Base-by-base conservation (phyloP, 371 early-diverging fungal species). In the Mortierella sp. region DNA sequence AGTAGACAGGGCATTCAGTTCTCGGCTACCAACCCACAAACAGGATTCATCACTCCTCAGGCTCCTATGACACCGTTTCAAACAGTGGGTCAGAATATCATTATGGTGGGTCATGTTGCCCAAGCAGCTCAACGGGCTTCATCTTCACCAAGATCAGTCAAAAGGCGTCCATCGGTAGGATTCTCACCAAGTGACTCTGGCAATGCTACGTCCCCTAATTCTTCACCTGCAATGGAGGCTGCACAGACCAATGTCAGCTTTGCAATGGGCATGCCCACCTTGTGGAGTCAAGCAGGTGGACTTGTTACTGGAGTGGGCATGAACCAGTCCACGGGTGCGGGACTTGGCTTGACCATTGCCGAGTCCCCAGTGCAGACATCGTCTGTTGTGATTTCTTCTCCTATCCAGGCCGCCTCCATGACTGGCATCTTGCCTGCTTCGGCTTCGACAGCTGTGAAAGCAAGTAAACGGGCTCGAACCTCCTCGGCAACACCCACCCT, bases 381-480 rank as follows among this genome's bases (percentile, higher is more conserved):
- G 19, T 21, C 59, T 0, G 43, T 64, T 18, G 64, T 62, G 11
- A 60, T 72, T 25, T 60, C 68, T 2, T 72, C 77, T n/a, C 72
- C 77, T n/a, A 19, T 64, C 18, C 68, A 68, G n/a, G 16, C 62
- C n/a, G 43, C 72, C 1, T 16, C 62, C 1, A 51, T 44, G 4
- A 21, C 56, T 1, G 37, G 26, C 23, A 23, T 23, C 25, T 7
- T 51, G n/a, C 19, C 62, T 16, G 37, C 62, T 1, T 45, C 57
- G 29, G 50, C 50, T 1, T n/a, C 59, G 2, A 9, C 46, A 7
- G 19, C 65, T 14, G 47, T 30, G 15, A 75, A 75, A 47, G n/a
- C 50, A 14, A 63, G 55, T n/a, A 75, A 75, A 37, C 70, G 75
- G 5, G 51, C 60, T 30, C 66, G 75, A 48, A 75, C 70, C 43